phyloP scores from a whole-genome alignment of 2,329 filamentous ascomycete species.

The Septoria linicola region DNA sequence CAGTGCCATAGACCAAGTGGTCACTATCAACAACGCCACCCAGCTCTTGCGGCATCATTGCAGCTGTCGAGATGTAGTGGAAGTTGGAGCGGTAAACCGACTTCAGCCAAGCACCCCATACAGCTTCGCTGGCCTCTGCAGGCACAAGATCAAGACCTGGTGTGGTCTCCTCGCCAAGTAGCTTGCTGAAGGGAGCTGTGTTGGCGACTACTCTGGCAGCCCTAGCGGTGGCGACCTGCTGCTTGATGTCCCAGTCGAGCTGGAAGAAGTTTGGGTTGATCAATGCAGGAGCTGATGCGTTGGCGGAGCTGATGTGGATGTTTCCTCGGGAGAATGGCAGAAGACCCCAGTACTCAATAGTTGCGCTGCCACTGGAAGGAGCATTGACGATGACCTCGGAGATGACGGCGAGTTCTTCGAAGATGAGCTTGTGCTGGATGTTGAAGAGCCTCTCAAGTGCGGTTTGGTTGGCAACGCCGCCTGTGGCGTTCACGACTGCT shows the following conservation, averaged over 20 bases:
- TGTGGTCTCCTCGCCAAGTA: slow-evolving; percentile 34
- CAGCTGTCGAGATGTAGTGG: slow-evolving; percentile 24
- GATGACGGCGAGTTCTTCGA: slow-evolving; percentile 16
- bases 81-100: slow-evolving; percentile 13
- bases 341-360: slow-evolving; percentile 24
- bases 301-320: slow-evolving; percentile 30
- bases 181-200: slow-evolving; percentile 27
- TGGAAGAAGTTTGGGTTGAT: slow-evolving; percentile 37
- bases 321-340: slow-evolving; percentile 32
- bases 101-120: slow-evolving; percentile 22
- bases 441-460: slow-evolving; percentile 19
- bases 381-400: slow-evolving; percentile 14
- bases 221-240: slow-evolving; percentile 24
- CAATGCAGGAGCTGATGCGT: slow-evolving; percentile 25
- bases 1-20: slow-evolving; percentile 29
- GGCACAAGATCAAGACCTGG: slow-evolving; percentile 28
- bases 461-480: slow-evolving; percentile 20
- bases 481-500: slow-evolving; percentile 38
- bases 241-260: slow-evolving; percentile 32
- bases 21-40: slow-evolving; percentile 31
- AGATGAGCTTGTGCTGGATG: slow-evolving; percentile 22
- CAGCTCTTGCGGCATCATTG: slow-evolving; percentile 27
- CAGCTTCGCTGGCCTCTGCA: slow-evolving; percentile 18
- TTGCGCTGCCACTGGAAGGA: slow-evolving; percentile 7
- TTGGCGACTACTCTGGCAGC: slow-evolving; percentile 10